These are phyloP conservation scores for Candida nitratophila DNA, from an alignment of 805 yeast species.

Conservation along the genomic window DNA sequence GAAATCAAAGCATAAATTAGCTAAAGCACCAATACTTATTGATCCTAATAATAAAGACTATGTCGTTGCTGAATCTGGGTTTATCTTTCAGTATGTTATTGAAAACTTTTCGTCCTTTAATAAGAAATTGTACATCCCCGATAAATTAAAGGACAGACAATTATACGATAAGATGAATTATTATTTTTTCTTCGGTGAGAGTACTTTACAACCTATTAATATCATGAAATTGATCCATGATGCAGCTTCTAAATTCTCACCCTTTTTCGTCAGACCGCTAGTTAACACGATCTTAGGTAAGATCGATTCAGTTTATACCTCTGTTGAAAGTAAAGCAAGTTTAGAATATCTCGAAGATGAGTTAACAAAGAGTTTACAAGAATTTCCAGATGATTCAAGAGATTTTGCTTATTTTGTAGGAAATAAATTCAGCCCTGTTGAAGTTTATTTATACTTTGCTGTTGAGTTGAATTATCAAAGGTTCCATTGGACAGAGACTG, in stretches of 20 bases:
- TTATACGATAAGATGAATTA: constrained; percentile 38
- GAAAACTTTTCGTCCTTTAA: constrained; percentile 26
- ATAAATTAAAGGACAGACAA: constrained; percentile 27
- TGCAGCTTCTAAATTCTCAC: constrained; percentile 22
- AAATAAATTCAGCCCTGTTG: constrained; percentile 46
- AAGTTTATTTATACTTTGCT: constrained; percentile 48
- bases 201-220: constrained; percentile 39
- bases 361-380: constrained; percentile 1
- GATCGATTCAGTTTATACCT: not conserved
- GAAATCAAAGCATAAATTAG: constrained; percentile 31
- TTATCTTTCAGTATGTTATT: constrained; percentile 46
- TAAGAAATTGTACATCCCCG: not conserved
- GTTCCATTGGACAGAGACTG: constrained; percentile 11
- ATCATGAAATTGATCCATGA: constrained; percentile 21
- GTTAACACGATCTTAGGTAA: not conserved
- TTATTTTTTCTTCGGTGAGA: constrained; percentile 54
- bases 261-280: not conserved
- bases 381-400: too few relatives aligned
- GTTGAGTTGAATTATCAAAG: constrained; percentile 13
- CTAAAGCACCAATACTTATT: constrained; percentile 55
- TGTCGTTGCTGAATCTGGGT: constrained; percentile 52
- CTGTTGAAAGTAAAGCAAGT: not conserved
- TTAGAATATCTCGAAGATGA: constrained; percentile 36
- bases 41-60: constrained; percentile 26
- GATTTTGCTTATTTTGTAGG: constrained; percentile 39